phyloP scores from a whole-genome alignment of 306 rosid species.

The Cucurbita pepo region DNA sequence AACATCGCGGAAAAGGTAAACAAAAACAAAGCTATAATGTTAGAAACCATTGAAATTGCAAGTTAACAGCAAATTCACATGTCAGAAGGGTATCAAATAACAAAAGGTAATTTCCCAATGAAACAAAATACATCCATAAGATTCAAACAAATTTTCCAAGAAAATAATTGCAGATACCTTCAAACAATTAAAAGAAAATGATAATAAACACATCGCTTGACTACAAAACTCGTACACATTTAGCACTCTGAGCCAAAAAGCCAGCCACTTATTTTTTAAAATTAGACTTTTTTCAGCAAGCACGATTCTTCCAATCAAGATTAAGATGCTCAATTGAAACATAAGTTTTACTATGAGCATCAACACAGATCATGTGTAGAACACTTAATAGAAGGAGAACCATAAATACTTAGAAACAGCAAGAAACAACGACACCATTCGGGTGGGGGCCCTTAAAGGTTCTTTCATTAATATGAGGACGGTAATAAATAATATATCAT shows the following conservation, averaged over 20 bases:
- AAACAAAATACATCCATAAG: neutral
- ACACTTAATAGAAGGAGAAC: neutral
- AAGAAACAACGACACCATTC: too few species aligned
- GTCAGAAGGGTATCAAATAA: neutral
- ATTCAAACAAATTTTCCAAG: neutral
- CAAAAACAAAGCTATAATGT: neutral
- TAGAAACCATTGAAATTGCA: neutral
- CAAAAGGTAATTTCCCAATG: neutral
- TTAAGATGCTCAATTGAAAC: neutral
- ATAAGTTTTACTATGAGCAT: neutral
- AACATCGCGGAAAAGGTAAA: neutral
- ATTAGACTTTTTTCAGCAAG: neutral
- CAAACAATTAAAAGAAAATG: neutral
- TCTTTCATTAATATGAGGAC: neutral
- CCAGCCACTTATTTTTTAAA: neutral
- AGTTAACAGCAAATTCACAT: neutral
- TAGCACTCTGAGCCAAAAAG: neutral
- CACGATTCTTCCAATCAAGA: neutral
- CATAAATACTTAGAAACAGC: neutral
- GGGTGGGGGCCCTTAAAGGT: neutral
- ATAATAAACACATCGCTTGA: neutral
- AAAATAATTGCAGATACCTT: neutral
- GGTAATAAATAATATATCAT: neutral
- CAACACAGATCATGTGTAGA: neutral
- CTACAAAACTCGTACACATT: neutral